These are phyloP conservation scores for Chaetothyriales sp. DNA, from an alignment of 2,329 filamentous ascomycete species.

Conservation along the genomic window DNA sequence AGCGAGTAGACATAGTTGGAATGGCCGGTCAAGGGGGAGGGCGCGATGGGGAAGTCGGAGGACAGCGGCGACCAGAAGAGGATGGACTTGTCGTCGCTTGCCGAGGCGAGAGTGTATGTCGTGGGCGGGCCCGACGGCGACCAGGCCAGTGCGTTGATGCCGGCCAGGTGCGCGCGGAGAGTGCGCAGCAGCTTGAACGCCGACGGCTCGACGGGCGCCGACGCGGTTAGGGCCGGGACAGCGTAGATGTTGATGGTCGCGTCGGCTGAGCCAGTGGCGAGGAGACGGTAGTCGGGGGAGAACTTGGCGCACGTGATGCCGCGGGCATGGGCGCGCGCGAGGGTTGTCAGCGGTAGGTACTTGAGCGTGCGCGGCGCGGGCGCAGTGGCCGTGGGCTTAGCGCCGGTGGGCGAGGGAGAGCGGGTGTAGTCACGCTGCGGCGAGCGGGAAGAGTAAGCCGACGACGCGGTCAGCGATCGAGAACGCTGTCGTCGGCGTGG, in stretches of 20 bases:
- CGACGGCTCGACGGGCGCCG: slow-evolving; percentile 23
- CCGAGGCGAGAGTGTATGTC: slow-evolving; percentile 58
- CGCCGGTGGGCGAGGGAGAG: slow-evolving; percentile 6
- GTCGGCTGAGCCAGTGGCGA: slow-evolving; percentile 83
- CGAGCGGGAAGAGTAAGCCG: slow-evolving; percentile 4
- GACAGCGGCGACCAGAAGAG: slow-evolving; percentile 68
- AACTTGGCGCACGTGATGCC: slow-evolving; percentile 77
- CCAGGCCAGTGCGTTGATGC: slow-evolving; percentile 89
- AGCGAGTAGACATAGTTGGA: slow-evolving; percentile 94
- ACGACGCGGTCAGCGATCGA: not conserved
- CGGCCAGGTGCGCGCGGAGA: slow-evolving; percentile 83
- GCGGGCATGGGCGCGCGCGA: slow-evolving; percentile 35
- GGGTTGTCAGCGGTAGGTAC: slow-evolving; percentile 10
- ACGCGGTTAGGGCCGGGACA: slow-evolving; percentile 4
- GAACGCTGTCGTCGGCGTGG: not conserved
- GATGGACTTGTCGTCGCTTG: slow-evolving; percentile 92
- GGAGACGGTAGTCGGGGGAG: slow-evolving; percentile 77
- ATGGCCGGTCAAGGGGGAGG: slow-evolving; percentile 57
- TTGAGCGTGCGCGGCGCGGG: slow-evolving; percentile 10
- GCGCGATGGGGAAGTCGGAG: slow-evolving; percentile 39
- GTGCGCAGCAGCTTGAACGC: slow-evolving; percentile 72
- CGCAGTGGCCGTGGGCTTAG: slow-evolving; percentile 7
- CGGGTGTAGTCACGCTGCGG: slow-evolving; percentile 3
- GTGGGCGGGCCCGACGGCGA: slow-evolving; percentile 54
- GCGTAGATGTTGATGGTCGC: slow-evolving; percentile 74